Evolutionary conservation across 306 rosid genomes (phyloP).

Genomic region (Macrotyloma uniflorum): DNA sequence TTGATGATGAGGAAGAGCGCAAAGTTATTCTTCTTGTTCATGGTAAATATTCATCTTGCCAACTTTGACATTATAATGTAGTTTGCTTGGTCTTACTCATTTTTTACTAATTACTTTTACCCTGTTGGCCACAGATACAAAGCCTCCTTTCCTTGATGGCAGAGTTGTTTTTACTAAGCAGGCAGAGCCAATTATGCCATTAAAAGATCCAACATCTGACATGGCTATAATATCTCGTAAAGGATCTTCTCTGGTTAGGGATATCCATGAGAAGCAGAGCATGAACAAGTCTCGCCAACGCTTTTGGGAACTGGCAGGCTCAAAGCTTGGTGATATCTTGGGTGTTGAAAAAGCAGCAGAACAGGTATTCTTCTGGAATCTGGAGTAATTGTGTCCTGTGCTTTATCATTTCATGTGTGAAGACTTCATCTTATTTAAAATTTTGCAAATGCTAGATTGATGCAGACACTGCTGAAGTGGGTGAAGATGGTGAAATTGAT

Average conservation of each 20-base stretch:
- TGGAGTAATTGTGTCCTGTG: constrained; percentile 34
- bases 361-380: constrained; percentile 60
- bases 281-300: constrained; percentile 93
- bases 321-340: constrained; percentile 94
- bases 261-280: constrained; percentile 93
- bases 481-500: constrained; percentile 93
- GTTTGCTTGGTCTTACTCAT: constrained; percentile 11
- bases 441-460: constrained; percentile 63
- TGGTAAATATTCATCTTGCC: constrained; percentile 55
- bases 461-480: constrained; percentile 93
- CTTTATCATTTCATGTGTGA: constrained; percentile 24
- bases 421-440: constrained; percentile 8
- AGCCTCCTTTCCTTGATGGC: constrained; percentile 97
- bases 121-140: constrained; percentile 72
- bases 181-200: constrained; percentile 98
- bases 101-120: constrained; percentile 31
- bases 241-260: constrained; percentile 88
- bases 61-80: constrained; percentile 8
- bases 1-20: constrained; percentile 97
- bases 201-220: constrained; percentile 96
- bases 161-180: constrained; percentile 97
- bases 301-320: constrained; percentile 99
- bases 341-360: constrained; percentile 95
- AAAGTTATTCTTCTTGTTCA: constrained; percentile 97
- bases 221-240: constrained; percentile 99